These are phyloP conservation scores for Cichorium intybus DNA, from an alignment of 140 eudicot species.

Conservation along the genomic window DNA sequence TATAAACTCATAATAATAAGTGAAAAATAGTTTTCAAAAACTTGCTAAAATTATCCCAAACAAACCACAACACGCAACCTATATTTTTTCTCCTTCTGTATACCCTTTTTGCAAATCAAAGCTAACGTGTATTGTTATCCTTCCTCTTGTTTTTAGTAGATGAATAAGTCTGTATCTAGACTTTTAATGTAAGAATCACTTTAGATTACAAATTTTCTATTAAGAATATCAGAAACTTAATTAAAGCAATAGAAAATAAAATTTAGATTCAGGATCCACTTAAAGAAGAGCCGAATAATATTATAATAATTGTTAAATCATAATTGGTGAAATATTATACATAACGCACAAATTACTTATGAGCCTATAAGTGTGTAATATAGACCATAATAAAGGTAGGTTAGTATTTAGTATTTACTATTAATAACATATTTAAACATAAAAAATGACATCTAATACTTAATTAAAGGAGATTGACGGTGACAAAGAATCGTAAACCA, in stretches of 20 bases:
- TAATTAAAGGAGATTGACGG: background rate
- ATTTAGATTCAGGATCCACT: no score
- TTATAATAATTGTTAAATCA: background rate
- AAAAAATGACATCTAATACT: slow-evolving; percentile 6
- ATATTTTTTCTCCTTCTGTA: background rate
- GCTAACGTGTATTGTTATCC: background rate
- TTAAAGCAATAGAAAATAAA: no score
- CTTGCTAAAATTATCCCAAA: slow-evolving; percentile 6
- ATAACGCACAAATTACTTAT: background rate
- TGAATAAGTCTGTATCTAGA: background rate
- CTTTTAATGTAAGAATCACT: background rate
- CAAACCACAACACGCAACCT: slow-evolving; percentile 23
- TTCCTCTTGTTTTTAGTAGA: background rate
- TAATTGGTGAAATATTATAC: background rate
- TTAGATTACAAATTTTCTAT: no score
- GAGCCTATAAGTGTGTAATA: background rate
- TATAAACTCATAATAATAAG: no score
- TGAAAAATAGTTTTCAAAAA: no score
- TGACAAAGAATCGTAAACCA: slow-evolving; percentile 16
- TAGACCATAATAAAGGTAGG: background rate
- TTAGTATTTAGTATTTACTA: slow-evolving; percentile 11
- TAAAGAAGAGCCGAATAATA: no score
- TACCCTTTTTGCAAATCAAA: background rate
- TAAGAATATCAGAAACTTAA: background rate
- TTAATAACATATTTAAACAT: slow-evolving; percentile 11